phyloP scores from a whole-genome alignment of 192 early-diverging fungal genomes.

The Linnemannia hyalina region DNA sequence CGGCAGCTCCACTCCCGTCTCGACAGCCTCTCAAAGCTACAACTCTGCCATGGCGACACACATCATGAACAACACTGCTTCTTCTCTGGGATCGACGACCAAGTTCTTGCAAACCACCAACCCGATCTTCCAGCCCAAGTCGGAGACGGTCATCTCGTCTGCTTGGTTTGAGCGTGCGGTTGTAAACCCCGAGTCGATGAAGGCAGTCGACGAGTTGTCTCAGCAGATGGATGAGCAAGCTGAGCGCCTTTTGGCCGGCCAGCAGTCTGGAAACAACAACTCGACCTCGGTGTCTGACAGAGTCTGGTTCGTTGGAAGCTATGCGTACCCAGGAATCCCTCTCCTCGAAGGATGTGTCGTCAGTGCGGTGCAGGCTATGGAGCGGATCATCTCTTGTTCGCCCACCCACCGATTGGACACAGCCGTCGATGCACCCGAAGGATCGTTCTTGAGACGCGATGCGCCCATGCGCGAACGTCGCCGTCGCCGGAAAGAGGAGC shows the following conservation, averaged over 20 bases:
- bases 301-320: constrained; percentile 72
- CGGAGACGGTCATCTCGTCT: constrained; percentile 53
- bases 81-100: constrained; percentile 38
- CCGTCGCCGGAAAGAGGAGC: constrained; percentile 16
- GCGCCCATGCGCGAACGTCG: constrained; percentile 49
- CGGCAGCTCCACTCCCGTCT: constrained; percentile 9
- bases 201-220: constrained; percentile 61
- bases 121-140: constrained; percentile 60
- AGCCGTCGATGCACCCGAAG: constrained; percentile 12
- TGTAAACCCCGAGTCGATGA: constrained; percentile 67
- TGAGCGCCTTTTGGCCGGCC: constrained; percentile 14
- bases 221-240: constrained; percentile 40
- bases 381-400: constrained; percentile 48
- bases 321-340: constrained; percentile 71
- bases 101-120: constrained; percentile 74
- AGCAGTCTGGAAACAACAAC: not conserved
- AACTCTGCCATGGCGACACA: constrained; percentile 63
- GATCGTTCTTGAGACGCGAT: constrained; percentile 44
- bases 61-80: constrained; percentile 62
- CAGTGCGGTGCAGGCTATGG: constrained; percentile 65
- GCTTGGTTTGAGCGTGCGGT: constrained; percentile 70
- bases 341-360: constrained; percentile 74
- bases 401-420: constrained; percentile 17
- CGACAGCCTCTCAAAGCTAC: constrained; percentile 50
- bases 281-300: constrained; percentile 41